Evolutionary conservation across 306 rosid species (phyloP).

Genomic region (Cicer cuneatum): DNA sequence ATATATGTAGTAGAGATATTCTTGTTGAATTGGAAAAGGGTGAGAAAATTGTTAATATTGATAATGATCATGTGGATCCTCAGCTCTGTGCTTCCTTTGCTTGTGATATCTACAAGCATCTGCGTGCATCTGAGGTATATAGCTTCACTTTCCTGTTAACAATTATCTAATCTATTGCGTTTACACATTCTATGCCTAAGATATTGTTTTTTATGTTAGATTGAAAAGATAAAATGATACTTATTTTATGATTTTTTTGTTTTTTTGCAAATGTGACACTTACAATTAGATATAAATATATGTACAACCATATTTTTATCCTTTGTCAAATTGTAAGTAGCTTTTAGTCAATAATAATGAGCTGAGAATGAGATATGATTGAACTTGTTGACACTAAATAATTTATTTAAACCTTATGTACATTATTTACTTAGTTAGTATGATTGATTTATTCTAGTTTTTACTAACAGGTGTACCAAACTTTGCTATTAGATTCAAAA

Average conservation of each 20-base stretch:
- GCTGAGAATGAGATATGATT: background rate
- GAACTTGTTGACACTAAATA: background rate
- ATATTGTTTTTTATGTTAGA: background rate
- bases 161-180: background rate
- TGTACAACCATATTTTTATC: background rate
- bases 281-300: no score
- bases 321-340: background rate
- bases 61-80: constrained; percentile 73
- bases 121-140: constrained; percentile 89
- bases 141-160: background rate
- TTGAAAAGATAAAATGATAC: no score
- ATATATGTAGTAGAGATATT: constrained; percentile 68
- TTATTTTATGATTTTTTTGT: no score
- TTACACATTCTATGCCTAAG: background rate
- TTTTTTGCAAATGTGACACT: no score
- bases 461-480: background rate
- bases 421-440: background rate
- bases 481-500: background rate
- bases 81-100: constrained; percentile 90
- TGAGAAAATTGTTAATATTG: constrained; percentile 62
- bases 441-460: constrained; percentile 5
- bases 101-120: constrained; percentile 93
- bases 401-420: background rate
- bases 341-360: no score
- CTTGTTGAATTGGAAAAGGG: constrained; percentile 65